Base-by-base conservation (phyloP, 345 rosid genomes). In the Acer yangbiense region DNA sequence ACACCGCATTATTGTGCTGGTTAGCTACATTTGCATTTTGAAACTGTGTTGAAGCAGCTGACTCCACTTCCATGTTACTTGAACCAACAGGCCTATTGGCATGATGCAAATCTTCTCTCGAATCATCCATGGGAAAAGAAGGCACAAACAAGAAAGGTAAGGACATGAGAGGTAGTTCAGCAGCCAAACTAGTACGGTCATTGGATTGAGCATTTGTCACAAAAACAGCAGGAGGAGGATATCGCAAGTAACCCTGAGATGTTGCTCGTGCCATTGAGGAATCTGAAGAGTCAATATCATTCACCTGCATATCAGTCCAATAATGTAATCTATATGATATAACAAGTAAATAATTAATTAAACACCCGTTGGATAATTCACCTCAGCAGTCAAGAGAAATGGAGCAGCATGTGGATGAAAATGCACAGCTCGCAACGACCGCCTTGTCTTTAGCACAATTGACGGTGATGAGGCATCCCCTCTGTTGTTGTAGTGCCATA, bases 371-470 rank as follows among this genome's bases (percentile, higher is more conserved):
- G 21, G 67, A 78, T 20, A 78, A 80, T 81, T 89, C 83, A 92
- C 97, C 97, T 92, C 97, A 67, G 94, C 92, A 52, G 94, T 92
- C 88, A 92, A 86, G 76, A 92, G 94, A 83, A 92, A 89, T 57
- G 94, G 94, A 73, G 89, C 90, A 73, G 85, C 92, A 76, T 86
- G 94, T 18, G 97, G 97, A 75, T 92, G 94, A 81, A 90, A 90
- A 83, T 92, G 94, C 80, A 90, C 97, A 72, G 97, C 97, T 78
- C 94, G 87, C 72, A 92, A 88, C 75, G 97, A 92, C 46, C 93
- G 94, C 78, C 90, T 85, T 18, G 97, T 92, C 85, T 83, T 92
- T 84, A 92, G 82, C 69, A 90, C 90, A 83, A 89, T 83, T 65
- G 81, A 72, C 52, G 97, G 97, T 14, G 91, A 83, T 46, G 93